These are phyloP conservation scores for Aphanomyces invadans DNA, from an alignment of 352 stramenopile species.

Conservation along the genomic window DNA sequence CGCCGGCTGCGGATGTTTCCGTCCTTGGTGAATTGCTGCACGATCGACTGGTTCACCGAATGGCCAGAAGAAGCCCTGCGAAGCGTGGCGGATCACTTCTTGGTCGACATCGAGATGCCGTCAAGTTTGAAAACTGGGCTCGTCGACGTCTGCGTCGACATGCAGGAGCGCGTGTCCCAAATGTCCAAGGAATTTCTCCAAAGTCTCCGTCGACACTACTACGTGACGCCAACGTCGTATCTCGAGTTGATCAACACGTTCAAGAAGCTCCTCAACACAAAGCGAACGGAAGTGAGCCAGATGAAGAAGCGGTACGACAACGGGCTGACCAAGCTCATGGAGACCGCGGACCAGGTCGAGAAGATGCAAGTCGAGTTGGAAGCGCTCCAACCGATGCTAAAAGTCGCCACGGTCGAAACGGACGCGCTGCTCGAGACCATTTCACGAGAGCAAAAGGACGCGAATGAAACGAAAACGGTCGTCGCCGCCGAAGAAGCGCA, in stretches of 20 bases:
- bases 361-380: conserved; percentile 92
- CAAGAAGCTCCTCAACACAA: conserved; percentile 87
- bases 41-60: conserved; percentile 95
- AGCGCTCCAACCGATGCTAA: conserved; percentile 88
- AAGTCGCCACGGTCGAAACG: conserved; percentile 86
- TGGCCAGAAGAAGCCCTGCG: conserved; percentile 92
- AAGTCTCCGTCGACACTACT: conserved; percentile 89
- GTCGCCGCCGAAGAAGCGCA: conserved; percentile 79
- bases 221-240: conserved; percentile 94
- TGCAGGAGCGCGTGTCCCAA: conserved; percentile 87
- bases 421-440: conserved; percentile 88
- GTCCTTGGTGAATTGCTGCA: conserved; percentile 94
- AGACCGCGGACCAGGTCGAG: conserved; percentile 90
- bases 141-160: conserved; percentile 92
- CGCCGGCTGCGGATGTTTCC: conserved; percentile 93
- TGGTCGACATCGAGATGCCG: conserved; percentile 83
- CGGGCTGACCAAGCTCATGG: conserved; percentile 88
- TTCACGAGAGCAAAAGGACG: conserved; percentile 79
- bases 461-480: conserved; percentile 78
- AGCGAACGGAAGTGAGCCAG: conserved; percentile 86
- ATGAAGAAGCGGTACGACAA: conserved; percentile 90
- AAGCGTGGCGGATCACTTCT: conserved; percentile 88
- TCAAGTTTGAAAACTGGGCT: conserved; percentile 72
- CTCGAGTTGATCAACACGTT: conserved; percentile 94
- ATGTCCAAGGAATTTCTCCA: conserved; percentile 80